These are phyloP conservation scores for Phanerochaete sordida DNA, from an alignment of 768 basidiomycete genomes.

Conservation along the genomic window DNA sequence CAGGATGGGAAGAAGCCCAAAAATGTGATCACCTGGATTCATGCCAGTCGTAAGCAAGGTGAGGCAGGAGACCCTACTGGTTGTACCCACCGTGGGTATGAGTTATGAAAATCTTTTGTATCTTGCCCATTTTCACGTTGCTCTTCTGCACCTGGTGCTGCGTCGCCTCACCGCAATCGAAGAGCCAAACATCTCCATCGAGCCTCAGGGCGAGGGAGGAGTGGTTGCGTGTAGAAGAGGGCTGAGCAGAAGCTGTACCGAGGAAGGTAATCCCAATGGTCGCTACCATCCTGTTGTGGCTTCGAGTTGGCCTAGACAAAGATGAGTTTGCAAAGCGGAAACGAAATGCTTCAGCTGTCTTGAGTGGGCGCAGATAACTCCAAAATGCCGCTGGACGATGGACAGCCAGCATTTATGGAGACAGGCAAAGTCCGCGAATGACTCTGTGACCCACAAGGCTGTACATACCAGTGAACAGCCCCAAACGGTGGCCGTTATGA, in stretches of 20 bases:
- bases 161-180: constrained; percentile 84
- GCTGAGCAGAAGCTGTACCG: constrained; percentile 79
- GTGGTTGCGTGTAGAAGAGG: constrained; percentile 75
- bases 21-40: constrained; percentile 72
- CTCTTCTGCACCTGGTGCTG: constrained; percentile 76
- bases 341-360: no score
- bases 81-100: constrained; percentile 73
- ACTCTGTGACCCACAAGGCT: no score
- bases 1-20: constrained; percentile 68
- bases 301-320: not conserved
- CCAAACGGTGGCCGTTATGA: no score
- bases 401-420: no score
- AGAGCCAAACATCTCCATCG: constrained; percentile 73
- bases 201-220: constrained; percentile 69
- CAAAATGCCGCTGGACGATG: no score
- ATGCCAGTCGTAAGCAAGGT: not conserved
- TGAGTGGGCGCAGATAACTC: no score
- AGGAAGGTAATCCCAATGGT: constrained; percentile 65
- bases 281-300: constrained; percentile 8
- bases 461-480: no score
- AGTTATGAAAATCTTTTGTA: constrained; percentile 83
- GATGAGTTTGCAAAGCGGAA: no score
- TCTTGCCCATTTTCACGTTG: constrained; percentile 70
- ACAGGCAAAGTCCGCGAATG: no score
- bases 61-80: not conserved